phyloP scores from a whole-genome alignment of 2,329 filamentous ascomycete genomes.

The Exophiala mesophila region DNA sequence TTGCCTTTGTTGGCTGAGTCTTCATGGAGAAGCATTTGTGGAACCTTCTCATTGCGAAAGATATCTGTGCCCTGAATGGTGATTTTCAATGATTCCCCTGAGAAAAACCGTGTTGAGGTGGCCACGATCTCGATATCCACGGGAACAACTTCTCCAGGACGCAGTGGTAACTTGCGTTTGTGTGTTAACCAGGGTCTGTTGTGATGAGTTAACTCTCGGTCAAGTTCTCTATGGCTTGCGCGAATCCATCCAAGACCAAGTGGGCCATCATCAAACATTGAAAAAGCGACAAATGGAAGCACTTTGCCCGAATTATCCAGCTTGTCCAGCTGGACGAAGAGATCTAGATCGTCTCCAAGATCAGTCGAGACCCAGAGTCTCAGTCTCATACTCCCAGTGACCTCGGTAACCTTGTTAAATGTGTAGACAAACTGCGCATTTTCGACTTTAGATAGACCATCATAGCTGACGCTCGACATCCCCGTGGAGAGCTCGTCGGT shows the following conservation, averaged over 20 bases:
- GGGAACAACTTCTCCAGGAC: conserved; percentile 3
- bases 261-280: conserved; percentile 7
- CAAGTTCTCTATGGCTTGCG: conserved; percentile 5
- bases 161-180: conserved; percentile 2
- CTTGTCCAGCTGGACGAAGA: conserved; percentile 4
- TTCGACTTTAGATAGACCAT: background rate
- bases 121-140: conserved; percentile 10
- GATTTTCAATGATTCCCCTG: conserved; percentile 1
- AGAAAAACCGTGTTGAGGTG: conserved; percentile 3
- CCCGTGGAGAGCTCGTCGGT: background rate
- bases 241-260: conserved; percentile 7
- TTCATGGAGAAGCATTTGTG: conserved; percentile 4
- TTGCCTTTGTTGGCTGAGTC: conserved; percentile 5
- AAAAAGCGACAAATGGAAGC: conserved; percentile 4
- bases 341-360: background rate
- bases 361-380: background rate
- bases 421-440: background rate
- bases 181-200: conserved; percentile 8
- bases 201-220: background rate
- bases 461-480: background rate
- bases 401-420: background rate
- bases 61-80: conserved; percentile 9
- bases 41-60: conserved; percentile 4
- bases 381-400: conserved; percentile 1
- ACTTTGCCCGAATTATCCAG: background rate